Conservation (phyloP, 2,329 filamentous ascomycete species). For the Trichophyton verrucosum region DNA sequence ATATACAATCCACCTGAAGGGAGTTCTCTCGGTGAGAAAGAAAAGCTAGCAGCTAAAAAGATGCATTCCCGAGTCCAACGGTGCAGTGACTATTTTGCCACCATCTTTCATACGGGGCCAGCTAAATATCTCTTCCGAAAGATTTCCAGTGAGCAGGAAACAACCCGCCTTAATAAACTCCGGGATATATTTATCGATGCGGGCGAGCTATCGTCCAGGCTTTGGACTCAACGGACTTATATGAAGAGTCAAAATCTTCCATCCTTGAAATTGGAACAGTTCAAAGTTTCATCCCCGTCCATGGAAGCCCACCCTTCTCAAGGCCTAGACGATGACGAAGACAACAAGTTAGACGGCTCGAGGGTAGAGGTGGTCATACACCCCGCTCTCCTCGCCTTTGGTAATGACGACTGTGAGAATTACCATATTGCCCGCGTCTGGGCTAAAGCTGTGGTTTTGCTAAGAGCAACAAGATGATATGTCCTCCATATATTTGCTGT, state of each 20-base stretch:
- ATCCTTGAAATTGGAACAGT: neutral
- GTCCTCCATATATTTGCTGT: neutral
- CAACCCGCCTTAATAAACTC: slow-evolving; percentile 1
- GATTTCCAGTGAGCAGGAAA: neutral
- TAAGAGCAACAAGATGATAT: neutral
- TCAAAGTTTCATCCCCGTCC: slow-evolving; percentile 1
- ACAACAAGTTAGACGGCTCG: slow-evolving; percentile 13
- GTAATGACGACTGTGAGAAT: slow-evolving; percentile 16
- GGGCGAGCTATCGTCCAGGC: slow-evolving; percentile 10
- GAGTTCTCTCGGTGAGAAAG: neutral
- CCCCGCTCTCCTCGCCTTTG: slow-evolving; percentile 16
- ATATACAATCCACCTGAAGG: slow-evolving; percentile 9
- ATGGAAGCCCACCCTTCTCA: slow-evolving; percentile 16
- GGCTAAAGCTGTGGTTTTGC: slow-evolving; percentile 15
- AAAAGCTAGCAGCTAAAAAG: neutral
- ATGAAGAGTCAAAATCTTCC: slow-evolving; percentile 7
- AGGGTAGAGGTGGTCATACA: slow-evolving; percentile 13
- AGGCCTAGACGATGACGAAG: slow-evolving; percentile 15
- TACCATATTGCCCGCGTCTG: slow-evolving; percentile 16
- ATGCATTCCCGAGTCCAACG: slow-evolving; percentile 1
- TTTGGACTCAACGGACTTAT: slow-evolving; percentile 16
- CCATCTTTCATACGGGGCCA: neutral
- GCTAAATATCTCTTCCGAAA: neutral
- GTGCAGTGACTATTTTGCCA: slow-evolving; percentile 2
- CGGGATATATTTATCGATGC: slow-evolving; percentile 10